Base-by-base conservation (phyloP, 2,329 filamentous ascomycete species). In the Dothideomycetes sp. region DNA sequence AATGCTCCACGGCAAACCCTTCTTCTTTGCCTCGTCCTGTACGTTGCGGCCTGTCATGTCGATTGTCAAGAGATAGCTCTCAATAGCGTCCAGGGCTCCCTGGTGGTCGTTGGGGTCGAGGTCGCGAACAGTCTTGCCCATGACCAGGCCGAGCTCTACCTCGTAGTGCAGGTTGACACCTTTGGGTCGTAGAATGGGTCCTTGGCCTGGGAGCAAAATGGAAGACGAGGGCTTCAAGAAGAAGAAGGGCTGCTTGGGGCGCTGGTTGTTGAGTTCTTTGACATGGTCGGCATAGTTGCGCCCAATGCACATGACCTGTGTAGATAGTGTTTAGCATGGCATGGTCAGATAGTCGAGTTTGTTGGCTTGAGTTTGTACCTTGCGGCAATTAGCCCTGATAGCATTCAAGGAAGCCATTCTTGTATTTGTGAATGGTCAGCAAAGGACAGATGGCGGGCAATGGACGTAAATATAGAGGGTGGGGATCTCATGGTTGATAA, bases 241-340 rank as follows among this genome's bases (percentile, higher is more conserved):
- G 79, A 95, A 98, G 68, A 98, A 96, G 18, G 91, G 91, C 64
- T 95, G 87, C 62, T 91, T 93, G 37, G 91, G 91, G 49, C 79
- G 78, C 32, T 40, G 33, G 38, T 81, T 94, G 63, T 87, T 87
- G 51, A 98, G 75, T 69, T 98, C 91, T 47, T 81, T 77, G 57
- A 96, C 82, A 65, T 98, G 91, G 62, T 94, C 91, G 54, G 88
- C 89, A 72, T 95, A 98, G 70, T 98, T 94, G 53, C 91, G 77
- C 52, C 87, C 86, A 57, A 96, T 93, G 65, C 89, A 95, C 59
- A 94, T 82, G 40, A 94, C 77, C 70, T 94, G 43, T 22, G 3
- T n/a, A n/a, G n/a, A n/a, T n/a, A n/a, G n/a, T n/a, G n/a, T n/a
- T n/a, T n/a, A n/a, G n/a, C n/a, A n/a, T n/a, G 14, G 22, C 3